Evolutionary conservation across 352 stramenopile species (phyloP).

Genomic region (Phytophthora uliginosa): DNA sequence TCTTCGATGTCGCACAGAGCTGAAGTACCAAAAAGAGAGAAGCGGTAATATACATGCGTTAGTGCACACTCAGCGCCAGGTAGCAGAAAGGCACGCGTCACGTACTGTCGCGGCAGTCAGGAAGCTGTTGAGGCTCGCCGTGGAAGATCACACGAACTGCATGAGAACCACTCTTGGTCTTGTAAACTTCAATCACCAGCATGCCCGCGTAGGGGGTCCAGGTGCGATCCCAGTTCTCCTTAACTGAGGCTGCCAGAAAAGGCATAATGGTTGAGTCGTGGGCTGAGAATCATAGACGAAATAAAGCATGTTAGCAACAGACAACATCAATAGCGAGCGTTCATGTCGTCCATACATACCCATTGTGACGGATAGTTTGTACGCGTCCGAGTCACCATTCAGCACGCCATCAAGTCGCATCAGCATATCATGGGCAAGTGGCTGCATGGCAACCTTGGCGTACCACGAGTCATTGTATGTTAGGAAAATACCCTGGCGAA

Average conservation of each 20-base stretch:
- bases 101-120: conserved; percentile 80
- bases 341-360: conserved; percentile 45
- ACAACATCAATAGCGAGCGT: neutral
- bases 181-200: conserved; percentile 86
- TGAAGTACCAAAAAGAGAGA: conserved; percentile 13
- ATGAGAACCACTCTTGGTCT: conserved; percentile 66
- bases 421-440: conserved; percentile 81
- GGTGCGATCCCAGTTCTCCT: conserved; percentile 81
- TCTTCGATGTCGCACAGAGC: conserved; percentile 72
- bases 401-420: conserved; percentile 61
- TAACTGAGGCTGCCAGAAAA: conserved; percentile 75
- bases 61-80: neutral
- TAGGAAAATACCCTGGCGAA: conserved; percentile 67
- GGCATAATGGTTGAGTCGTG: conserved; percentile 92
- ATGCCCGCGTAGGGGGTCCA: conserved; percentile 89
- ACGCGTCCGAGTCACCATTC: conserved; percentile 44
- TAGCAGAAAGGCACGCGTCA: neutral
- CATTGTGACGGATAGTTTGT: conserved; percentile 83
- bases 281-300: conserved; percentile 21
- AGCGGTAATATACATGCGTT: neutral
- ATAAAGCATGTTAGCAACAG: neutral
- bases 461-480: conserved; percentile 87
- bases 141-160: conserved; percentile 81
- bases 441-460: conserved; percentile 88
- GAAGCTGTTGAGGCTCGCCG: conserved; percentile 73